These are phyloP conservation scores for Fomitopsis schrenkii DNA, from an alignment of 1,284 basidiomycete genomes.

Conservation along the genomic window DNA sequence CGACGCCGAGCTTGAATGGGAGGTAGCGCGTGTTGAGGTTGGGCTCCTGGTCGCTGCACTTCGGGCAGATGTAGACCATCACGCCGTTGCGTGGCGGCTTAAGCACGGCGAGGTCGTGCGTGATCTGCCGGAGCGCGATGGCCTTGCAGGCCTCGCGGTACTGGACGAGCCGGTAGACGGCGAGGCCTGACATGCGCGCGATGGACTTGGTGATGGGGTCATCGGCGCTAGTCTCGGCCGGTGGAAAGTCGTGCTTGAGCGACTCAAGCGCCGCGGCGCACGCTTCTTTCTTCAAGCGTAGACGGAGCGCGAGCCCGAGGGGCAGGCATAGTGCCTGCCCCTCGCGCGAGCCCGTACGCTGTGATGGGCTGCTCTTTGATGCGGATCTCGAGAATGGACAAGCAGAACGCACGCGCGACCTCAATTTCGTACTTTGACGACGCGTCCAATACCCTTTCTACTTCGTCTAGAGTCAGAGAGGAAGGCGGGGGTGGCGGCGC, in stretches of 20 bases:
- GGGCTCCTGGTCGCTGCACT: neutral
- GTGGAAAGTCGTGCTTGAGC: neutral
- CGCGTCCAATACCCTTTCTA: neutral
- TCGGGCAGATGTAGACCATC: constrained; percentile 1
- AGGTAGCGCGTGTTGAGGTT: neutral
- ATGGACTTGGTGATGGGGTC: neutral
- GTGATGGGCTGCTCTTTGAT: neutral
- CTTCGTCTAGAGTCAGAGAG: neutral
- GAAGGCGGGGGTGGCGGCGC: neutral
- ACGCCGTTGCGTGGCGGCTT: constrained; percentile 2
- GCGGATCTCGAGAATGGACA: neutral
- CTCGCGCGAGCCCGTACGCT: neutral
- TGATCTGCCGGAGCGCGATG: neutral
- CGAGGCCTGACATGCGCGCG: neutral
- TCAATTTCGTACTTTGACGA: neutral
- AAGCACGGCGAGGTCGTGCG: neutral
- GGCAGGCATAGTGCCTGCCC: too few species aligned
- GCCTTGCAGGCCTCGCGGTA: neutral
- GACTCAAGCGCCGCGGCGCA: neutral
- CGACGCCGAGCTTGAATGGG: neutral
- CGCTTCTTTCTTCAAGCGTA: neutral
- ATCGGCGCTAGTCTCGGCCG: neutral
- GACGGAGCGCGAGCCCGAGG: neutral
- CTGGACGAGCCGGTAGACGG: neutral
- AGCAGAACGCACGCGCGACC: neutral